Base-by-base conservation (phyloP, 2,329 filamentous ascomycete species). In the Fusarium staphyleae region DNA sequence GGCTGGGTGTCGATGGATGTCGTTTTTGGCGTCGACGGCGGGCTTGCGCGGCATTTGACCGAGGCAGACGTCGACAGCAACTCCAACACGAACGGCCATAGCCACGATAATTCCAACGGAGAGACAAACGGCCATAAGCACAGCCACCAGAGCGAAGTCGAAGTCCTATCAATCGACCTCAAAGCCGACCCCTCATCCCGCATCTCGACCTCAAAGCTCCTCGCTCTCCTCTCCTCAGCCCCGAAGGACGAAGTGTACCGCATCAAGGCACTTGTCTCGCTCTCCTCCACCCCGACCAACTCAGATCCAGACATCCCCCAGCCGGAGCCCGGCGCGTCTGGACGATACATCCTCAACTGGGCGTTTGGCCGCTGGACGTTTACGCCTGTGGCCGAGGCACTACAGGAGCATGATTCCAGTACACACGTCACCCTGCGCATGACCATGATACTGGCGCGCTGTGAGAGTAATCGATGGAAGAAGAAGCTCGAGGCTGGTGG, bases 301-400 rank as follows among this genome's bases (percentile, higher is more conserved):
- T 86, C 85, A 1, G 81, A 84, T 48, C 76, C 78, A 18, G 78
- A 81, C 32, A 65, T 70, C 0, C 69, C 72, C 7, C 67, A 73
- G 26, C 69, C 70, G 5, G 68, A 66, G 7, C 62, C 72, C 4
- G 66, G 68, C 40, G 65, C 74, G 3, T 55, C 56, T 2, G 71
- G 68, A 3, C 81, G 90, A 48, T 97, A 95, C 70, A 96, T 99
- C 36, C 82, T 99, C 54, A 99, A 99, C 72, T 99, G 95, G 95
- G 95, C 95, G 0, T 99, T 99, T 75, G 92, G 92, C 1, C 83
- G 95, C 24, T 99, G 95, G 93, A 96, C 87, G 0, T 96, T 93
- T 69, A 96, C 92, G 2, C 80, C 84, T 4, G 68, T 81, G 4
- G 68, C 71, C 0, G 70, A 71, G 7, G 68, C 69, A 1, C 69